Evolutionary conservation across 768 basidiomycete genomes (phyloP), one percentile per base, ranked within the genome.

Genomic region (Boletellus sp.): DNA sequence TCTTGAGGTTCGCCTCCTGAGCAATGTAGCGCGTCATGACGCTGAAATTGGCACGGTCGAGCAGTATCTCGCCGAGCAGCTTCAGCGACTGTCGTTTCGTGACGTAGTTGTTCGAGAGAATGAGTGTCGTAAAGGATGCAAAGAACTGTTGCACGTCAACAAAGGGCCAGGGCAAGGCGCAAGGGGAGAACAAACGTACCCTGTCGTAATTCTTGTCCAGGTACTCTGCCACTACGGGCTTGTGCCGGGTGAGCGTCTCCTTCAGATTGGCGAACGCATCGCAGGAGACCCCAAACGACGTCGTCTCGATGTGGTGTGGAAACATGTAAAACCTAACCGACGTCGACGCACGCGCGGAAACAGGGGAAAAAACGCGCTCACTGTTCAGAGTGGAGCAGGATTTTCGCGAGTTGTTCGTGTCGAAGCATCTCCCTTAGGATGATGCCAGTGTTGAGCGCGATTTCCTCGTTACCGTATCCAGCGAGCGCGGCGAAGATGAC

Each of bases 31-130:
- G 81, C 0, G 96, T 98, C 96, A 99, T 99, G 63, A 98, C 91
- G 58, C 79, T 92, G 76, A 97, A 98, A 70, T 99, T 99, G 41
- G 94, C 93, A 24, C 96, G 84, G 71, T 99, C 96, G 39, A 99
- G 84, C 7, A 98, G 76, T 70, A 98, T 98, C 71, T 99, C 96
- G 54, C 96, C 96, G 2, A 99, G 83, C 6, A 98, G 82, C 71
- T 99, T 99, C 60, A 99, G 82, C 1, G 94, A 97, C 69, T 99
- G 96, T 15, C 96, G 90, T 70, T 98, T 98, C n/a, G 96, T 99
- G 50, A 99, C 96, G 66, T 98, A 98, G 76, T 98, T 98, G 63
- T 77, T 79, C 17, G 95, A 98, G 34, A 92, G 77, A 55, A 98
- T 88, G 54, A 99, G 85, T 16, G 87, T 87, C 15, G 90, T 90